Evolutionary conservation across 306 rosid species (phyloP).

Genomic region (Lathyrus tuberosus): DNA sequence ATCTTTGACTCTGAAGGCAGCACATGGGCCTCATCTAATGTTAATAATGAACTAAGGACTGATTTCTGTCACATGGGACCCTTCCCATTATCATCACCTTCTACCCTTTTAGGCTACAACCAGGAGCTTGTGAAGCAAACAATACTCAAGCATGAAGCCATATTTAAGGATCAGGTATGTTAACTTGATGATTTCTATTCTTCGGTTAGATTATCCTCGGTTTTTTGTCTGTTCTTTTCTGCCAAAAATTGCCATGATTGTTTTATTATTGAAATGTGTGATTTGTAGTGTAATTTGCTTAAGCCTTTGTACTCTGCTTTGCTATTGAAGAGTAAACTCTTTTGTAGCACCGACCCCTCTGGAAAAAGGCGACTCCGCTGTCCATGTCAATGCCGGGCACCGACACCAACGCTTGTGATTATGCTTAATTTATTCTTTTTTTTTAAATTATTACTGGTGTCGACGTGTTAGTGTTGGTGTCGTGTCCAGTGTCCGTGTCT

Average conservation of each 20-base stretch:
- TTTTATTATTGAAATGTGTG: slow-evolving; percentile 9
- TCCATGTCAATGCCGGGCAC: too few species aligned
- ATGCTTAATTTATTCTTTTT: too few species aligned
- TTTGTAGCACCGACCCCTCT: too few species aligned
- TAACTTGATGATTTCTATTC: slow-evolving; percentile 19
- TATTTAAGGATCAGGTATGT: slow-evolving; percentile 70
- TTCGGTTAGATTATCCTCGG: not conserved
- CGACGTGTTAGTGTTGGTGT: too few species aligned
- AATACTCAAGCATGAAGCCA: slow-evolving; percentile 67
- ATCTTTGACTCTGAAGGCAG: slow-evolving; percentile 50
- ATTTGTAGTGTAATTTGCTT: slow-evolving; percentile 9
- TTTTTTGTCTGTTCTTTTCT: slow-evolving; percentile 20
- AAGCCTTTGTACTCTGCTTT: not conserved
- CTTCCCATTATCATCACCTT: slow-evolving; percentile 38
- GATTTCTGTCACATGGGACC: slow-evolving; percentile 35
- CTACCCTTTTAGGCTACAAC: slow-evolving; percentile 38
- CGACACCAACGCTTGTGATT: too few species aligned
- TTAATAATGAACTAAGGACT: slow-evolving; percentile 32
- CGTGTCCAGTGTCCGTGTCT: too few species aligned
- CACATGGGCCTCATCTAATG: slow-evolving; percentile 45
- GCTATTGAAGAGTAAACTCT: too few species aligned
- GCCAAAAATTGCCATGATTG: not conserved
- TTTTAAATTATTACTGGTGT: too few species aligned
- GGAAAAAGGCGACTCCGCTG: too few species aligned
- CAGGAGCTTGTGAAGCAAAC: slow-evolving; percentile 64